A percentile compares a stretch with the other conserved stretches of the same genome.
Evolutionary conservation across 306 rosid species (phyloP).

Genomic region (Notholithocarpus densiflorus): DNA sequence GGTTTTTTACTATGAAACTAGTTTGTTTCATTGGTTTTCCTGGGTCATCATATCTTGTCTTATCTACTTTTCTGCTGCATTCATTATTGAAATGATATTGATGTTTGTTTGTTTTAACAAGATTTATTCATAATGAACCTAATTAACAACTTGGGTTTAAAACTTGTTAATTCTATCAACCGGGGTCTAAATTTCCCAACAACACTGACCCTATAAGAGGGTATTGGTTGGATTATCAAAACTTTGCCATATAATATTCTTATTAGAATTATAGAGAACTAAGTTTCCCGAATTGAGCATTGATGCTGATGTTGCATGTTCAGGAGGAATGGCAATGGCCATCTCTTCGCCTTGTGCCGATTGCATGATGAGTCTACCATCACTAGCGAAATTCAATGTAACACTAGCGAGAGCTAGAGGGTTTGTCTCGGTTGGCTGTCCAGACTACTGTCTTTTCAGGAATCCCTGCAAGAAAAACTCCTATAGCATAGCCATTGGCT

Average conservation of each 20-base stretch:
- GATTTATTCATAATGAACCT: no score
- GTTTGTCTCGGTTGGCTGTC: conserved; percentile 19
- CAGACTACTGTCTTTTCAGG: conserved; percentile 31
- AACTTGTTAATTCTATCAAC: no score
- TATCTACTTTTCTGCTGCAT: no score
- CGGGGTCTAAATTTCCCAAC: no score
- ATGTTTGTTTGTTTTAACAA: no score
- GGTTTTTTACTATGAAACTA: no score
- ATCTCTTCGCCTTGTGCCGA: background rate
- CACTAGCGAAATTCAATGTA: conserved; percentile 11
- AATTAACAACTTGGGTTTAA: no score
- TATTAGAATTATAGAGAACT: background rate
- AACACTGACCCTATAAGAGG: conserved; percentile 16
- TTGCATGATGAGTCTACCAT: conserved; percentile 16
- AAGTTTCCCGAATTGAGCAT: conserved; percentile 24
- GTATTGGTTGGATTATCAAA: conserved; percentile 21
- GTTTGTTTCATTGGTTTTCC: no score
- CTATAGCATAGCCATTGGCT: background rate
- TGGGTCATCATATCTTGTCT: no score
- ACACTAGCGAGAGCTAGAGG: conserved; percentile 2
- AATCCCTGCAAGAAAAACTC: background rate
- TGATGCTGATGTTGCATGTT: conserved; percentile 11
- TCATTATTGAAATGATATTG: no score
- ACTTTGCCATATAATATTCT: conserved; percentile 13
- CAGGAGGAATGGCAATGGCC: background rate